Conservation (phyloP, 164 flowering plant species). For the Amborella trichopoda region DNA sequence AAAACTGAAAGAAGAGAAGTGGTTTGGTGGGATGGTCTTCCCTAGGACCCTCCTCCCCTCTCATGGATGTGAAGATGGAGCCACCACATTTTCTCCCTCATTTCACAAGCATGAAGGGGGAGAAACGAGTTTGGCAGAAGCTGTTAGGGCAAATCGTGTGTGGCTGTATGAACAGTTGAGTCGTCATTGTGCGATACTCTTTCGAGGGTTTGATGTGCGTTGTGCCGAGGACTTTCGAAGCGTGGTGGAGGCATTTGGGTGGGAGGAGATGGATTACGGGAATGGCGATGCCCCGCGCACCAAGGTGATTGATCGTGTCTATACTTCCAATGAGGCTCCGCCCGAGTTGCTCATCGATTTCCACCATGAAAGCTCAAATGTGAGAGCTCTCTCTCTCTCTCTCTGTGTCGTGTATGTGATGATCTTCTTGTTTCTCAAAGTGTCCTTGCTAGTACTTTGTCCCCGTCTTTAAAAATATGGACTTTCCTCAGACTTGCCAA, state of each 20-base stretch:
- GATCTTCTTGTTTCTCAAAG: too few relatives aligned
- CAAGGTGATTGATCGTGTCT: constrained; percentile 6
- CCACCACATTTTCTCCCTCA: too few relatives aligned
- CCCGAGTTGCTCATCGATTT: constrained; percentile 6
- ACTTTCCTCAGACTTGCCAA: too few relatives aligned
- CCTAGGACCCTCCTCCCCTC: constrained; percentile 7
- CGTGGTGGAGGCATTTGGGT: constrained; percentile 8
- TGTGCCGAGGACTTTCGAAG: constrained; percentile 4
- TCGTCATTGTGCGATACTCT: constrained; percentile 4
- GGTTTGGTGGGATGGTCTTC: constrained; percentile 6
- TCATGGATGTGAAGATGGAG: too few relatives aligned
- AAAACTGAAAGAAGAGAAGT: constrained; percentile 8
- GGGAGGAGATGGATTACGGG: constrained; percentile 8
- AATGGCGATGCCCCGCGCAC: constrained; percentile 2
- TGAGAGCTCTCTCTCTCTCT: neutral
- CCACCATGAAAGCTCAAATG: constrained; percentile 11
- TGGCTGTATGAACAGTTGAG: constrained; percentile 3
- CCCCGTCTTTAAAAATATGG: too few relatives aligned
- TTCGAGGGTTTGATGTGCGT: too few relatives aligned
- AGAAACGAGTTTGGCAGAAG: constrained; percentile 6
- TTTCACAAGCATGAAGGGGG: too few relatives aligned
- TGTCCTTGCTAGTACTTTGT: too few relatives aligned
- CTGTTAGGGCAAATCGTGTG: constrained; percentile 6
- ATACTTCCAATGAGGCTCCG: constrained; percentile 9
- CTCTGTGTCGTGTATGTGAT: too few relatives aligned